phyloP scores from a whole-genome alignment of 1,284 basidiomycete genomes.

The Uromyces viciae-fabae region DNA sequence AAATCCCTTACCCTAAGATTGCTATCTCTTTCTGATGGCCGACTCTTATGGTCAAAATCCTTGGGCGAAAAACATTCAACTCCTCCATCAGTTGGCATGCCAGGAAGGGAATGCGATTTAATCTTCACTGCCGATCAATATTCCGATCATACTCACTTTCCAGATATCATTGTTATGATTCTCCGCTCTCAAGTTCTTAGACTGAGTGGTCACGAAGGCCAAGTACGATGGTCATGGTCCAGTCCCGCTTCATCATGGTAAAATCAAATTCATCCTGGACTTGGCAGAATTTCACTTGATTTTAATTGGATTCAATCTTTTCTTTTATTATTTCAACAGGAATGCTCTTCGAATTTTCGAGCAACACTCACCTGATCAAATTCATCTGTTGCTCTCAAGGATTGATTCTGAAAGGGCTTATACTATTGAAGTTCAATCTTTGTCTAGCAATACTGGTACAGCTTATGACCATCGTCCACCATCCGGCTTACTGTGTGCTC shows the following conservation, averaged over 20 bases:
- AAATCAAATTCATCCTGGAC: not conserved
- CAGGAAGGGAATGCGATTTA: slow-evolving; percentile 3
- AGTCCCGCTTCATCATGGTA: slow-evolving; percentile 13
- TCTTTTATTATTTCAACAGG: no score
- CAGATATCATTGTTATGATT: slow-evolving; percentile 29
- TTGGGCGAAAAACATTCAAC: not conserved
- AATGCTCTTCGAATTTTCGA: slow-evolving; percentile 9
- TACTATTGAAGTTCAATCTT: slow-evolving; percentile 21
- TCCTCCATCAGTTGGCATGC: not conserved
- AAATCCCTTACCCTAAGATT: not conserved
- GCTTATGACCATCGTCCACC: slow-evolving; percentile 13
- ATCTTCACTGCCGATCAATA: slow-evolving; percentile 37
- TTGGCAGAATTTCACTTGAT: no score
- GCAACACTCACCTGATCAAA: slow-evolving; percentile 5
- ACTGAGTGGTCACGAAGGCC: slow-evolving; percentile 16
- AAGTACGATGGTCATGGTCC: slow-evolving; percentile 32
- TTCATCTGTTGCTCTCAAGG: slow-evolving; percentile 21
- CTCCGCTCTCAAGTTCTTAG: not conserved
- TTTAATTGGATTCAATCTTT: no score
- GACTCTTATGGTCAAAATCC: slow-evolving; percentile 29
- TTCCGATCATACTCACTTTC: slow-evolving; percentile 20
- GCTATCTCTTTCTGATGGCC: slow-evolving; percentile 19
- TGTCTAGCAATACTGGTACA: slow-evolving; percentile 26
- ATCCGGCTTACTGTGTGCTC: not conserved
- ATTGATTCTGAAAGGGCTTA: slow-evolving; percentile 3